Base-by-base conservation (phyloP, 78 protist genomes). In the Dictyostelium purpureum region DNA sequence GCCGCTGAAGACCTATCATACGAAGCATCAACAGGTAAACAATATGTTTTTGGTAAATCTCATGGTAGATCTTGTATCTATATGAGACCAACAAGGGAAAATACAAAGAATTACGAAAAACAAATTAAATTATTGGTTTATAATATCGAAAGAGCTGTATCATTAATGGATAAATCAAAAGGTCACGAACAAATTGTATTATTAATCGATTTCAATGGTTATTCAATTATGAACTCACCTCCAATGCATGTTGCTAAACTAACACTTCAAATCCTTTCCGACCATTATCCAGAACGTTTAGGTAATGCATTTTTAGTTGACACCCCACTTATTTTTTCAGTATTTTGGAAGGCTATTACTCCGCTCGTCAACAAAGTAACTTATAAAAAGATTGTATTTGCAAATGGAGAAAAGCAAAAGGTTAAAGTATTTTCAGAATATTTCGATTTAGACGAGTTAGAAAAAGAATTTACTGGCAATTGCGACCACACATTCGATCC, bases 1-100 rank as follows among this genome's bases (percentile, higher is more conserved):
- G 35, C 69, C n/a, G 81, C 95, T 4, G 95, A 87, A 12, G 38
- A 69, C 6, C 45, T 92, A 28, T 33, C 66, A n/a, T 61, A 79
- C 38, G 96, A 94, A 52, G 91, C 95, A 19, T 51, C 47, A 14
- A 89, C 93, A 1, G 96, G 96, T 28, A 94, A 94, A 54, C 77
- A 59, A 40, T 77, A 88, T n/a, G 54, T 51, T 12, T 76, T 82
- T 74, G 95, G 95, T 3, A 51, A 57, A 40, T 88, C 93, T 19
- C 2, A 24, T 6, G 90, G 91, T 16, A 91, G 90, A 65, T 77
- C 89, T 21, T 73, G 49, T 1, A 66, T 94, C 4, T 89, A 77
- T 24, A 37, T 87, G 73, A 49, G 93, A 21, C 96, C 96, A 18
- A 67, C 45, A 0, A 33, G 77, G 16, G 94, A 94, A 18, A 94